Percentiles rank a stretch among this genome's conserved stretches.
phyloP scores from a whole-genome alignment of 768 basidiomycete genomes.

The Macrolepiota albuminosa region DNA sequence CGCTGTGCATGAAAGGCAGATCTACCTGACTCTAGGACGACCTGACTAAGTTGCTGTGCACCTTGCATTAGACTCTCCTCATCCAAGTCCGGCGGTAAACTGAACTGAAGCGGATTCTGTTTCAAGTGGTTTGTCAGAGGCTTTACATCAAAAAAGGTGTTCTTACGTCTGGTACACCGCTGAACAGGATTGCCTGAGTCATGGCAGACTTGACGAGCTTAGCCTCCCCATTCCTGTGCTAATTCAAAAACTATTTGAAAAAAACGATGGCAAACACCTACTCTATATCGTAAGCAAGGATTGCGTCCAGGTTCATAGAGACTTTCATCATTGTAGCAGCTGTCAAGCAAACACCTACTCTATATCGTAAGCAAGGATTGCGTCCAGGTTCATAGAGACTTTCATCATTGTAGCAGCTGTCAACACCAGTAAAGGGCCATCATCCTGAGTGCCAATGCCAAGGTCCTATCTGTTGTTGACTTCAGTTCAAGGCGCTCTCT shows the following conservation, averaged over 20 bases:
- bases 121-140: neutral
- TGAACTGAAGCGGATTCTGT: conserved; percentile 76
- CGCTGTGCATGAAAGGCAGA: neutral
- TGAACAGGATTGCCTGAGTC: conserved; percentile 81
- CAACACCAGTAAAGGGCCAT: conserved; percentile 51
- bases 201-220: conserved; percentile 73
- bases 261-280: conserved; percentile 28
- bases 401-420: conserved; percentile 72
- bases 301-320: conserved; percentile 54
- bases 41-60: conserved; percentile 68
- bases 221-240: conserved; percentile 52
- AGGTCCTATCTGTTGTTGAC: conserved; percentile 62
- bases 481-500: conserved; percentile 71
- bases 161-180: conserved; percentile 55
- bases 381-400: conserved; percentile 55
- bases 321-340: conserved; percentile 69
- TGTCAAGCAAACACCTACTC: conserved; percentile 56
- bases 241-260: neutral
- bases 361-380: conserved; percentile 52
- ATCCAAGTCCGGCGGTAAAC: conserved; percentile 76
- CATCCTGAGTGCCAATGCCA: conserved; percentile 53
- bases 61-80: conserved; percentile 76
- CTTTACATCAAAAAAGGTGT: neutral
- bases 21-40: conserved; percentile 72
- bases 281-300: conserved; percentile 60